These are phyloP conservation scores for Linaria vulgaris DNA, from an alignment of 257 asterid genomes.

Conservation along the genomic window DNA sequence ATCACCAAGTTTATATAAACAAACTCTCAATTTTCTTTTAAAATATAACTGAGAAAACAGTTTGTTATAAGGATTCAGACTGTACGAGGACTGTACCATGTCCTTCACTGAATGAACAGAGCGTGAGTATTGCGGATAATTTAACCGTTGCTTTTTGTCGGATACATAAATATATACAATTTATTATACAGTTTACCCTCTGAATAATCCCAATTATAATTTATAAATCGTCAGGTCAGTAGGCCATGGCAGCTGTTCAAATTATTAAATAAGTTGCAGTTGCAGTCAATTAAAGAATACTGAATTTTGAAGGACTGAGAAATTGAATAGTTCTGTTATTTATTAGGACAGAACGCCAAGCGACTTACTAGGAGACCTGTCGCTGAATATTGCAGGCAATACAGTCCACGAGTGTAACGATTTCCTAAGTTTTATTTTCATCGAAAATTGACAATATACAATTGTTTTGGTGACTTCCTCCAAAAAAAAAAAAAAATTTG, in stretches of 20 bases:
- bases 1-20: not conserved
- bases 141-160: constrained; percentile 39
- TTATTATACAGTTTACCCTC: constrained; percentile 6
- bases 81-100: constrained; percentile 5
- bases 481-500: too few relatives aligned
- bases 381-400: constrained; percentile 42
- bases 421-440: not conserved
- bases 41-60: not conserved
- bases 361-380: constrained; percentile 29
- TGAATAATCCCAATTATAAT: constrained; percentile 26
- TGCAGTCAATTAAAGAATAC: not conserved
- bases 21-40: not conserved
- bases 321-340: constrained; percentile 12
- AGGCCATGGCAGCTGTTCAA: constrained; percentile 20
- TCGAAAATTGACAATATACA: too few relatives aligned
- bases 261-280: constrained; percentile 26
- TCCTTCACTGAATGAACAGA: constrained; percentile 18
- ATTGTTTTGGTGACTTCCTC: too few relatives aligned
- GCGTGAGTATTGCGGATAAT: constrained; percentile 16
- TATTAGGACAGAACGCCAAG: constrained; percentile 6
- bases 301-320: not conserved
- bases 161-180: constrained; percentile 9
- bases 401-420: constrained; percentile 29
- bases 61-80: not conserved
- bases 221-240: constrained; percentile 24